Conservation (phyloP, 192 early-diverging fungal genomes). For the Diversispora epigaea region DNA sequence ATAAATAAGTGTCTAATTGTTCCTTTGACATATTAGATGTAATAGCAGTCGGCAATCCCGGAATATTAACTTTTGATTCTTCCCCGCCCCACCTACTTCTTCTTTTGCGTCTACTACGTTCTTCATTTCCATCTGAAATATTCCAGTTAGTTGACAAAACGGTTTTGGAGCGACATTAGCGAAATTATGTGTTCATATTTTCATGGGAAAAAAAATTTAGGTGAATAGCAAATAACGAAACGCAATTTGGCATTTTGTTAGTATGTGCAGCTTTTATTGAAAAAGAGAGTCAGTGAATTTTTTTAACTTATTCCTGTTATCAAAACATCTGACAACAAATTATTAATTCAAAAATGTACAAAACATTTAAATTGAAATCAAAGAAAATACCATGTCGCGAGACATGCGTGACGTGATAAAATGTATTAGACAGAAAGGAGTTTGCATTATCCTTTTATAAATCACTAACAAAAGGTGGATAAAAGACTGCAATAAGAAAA, state of each 20-base stretch:
- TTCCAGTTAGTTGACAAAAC: conserved; percentile 30
- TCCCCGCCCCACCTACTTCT: conserved; percentile 89
- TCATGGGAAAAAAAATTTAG: conserved; percentile 7
- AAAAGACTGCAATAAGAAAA: too few relatives aligned
- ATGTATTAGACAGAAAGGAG: too few relatives aligned
- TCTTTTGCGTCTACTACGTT: conserved; percentile 60
- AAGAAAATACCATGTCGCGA: too few relatives aligned
- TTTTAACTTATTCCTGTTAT: background rate
- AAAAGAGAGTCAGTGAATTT: background rate
- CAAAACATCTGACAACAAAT: background rate
- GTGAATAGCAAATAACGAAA: conserved; percentile 22
- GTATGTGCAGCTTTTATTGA: background rate
- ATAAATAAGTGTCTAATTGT: conserved; percentile 76
- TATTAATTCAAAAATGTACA: background rate
- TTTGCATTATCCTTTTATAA: too few relatives aligned
- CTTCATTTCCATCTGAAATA: conserved; percentile 42
- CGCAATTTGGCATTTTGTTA: conserved; percentile 24
- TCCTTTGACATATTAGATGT: conserved; percentile 75
- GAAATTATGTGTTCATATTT: background rate
- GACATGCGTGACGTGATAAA: too few relatives aligned
- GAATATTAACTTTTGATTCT: conserved; percentile 68
- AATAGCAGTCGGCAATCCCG: conserved; percentile 76
- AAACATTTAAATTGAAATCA: too few relatives aligned
- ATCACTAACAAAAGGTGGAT: too few relatives aligned
- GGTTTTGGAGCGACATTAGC: background rate